These are phyloP conservation scores for Tillandsia leiboldiana DNA, from an alignment of 176 grass and related monocot genomes.

Conservation along the genomic window DNA sequence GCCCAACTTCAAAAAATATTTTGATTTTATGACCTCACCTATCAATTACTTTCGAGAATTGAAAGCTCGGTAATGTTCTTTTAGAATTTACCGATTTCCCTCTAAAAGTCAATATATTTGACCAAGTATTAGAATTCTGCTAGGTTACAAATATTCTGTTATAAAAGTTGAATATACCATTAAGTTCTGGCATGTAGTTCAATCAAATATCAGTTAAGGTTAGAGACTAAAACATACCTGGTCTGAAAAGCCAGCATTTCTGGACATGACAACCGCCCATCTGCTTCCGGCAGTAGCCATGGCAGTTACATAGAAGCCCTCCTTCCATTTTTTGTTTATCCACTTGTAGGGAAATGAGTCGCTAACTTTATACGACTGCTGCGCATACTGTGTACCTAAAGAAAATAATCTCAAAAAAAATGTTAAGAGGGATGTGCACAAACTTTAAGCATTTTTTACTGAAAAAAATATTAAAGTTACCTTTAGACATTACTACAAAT, in stretches of 20 bases:
- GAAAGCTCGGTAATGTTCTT: too few species aligned
- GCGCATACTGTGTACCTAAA: slow-evolving; percentile 75
- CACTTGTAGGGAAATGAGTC: slow-evolving; percentile 95
- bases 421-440: slow-evolving; percentile 10
- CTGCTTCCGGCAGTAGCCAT: slow-evolving; percentile 79
- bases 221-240: slow-evolving; percentile 33
- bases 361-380: slow-evolving; percentile 93
- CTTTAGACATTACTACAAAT: slow-evolving; percentile 92
- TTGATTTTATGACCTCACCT: too few species aligned
- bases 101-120: too few species aligned
- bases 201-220: slow-evolving; percentile 11
- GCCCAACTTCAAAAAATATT: too few species aligned
- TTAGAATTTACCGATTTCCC: too few species aligned
- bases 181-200: background rate
- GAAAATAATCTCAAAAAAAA: slow-evolving; percentile 16
- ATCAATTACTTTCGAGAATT: too few species aligned
- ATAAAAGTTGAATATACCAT: slow-evolving; percentile 6
- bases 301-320: slow-evolving; percentile 78
- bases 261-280: slow-evolving; percentile 88
- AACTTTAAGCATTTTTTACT: background rate
- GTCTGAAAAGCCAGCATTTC: slow-evolving; percentile 75
- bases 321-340: slow-evolving; percentile 99
- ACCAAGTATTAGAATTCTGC: too few species aligned
- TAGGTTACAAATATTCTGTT: too few species aligned
- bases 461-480: slow-evolving; percentile 28